Percentiles rank a stretch among this genome's conserved stretches.
Conservation (phyloP, 108 stramenopile species). For the Epipyxis sp. region DNA sequence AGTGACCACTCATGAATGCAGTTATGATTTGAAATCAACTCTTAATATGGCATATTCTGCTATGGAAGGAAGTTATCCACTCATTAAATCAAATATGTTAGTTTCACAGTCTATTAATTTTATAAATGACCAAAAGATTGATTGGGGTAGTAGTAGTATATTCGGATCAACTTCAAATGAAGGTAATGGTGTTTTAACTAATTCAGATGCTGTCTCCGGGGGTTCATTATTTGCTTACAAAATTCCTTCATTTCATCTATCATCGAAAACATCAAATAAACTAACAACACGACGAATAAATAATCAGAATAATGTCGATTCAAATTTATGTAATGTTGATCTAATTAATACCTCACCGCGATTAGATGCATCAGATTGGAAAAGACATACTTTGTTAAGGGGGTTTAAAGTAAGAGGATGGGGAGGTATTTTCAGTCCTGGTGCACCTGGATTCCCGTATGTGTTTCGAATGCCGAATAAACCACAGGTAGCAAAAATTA, state of each 20-base stretch:
- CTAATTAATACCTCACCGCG: conserved; percentile 41
- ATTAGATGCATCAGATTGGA: conserved; percentile 75
- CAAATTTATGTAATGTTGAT: background rate
- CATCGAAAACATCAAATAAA: too few relatives aligned
- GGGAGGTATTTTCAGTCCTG: conserved; percentile 75
- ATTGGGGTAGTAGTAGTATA: background rate
- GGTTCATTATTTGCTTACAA: conserved; percentile 84
- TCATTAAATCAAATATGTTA: background rate
- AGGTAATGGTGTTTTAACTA: too few relatives aligned
- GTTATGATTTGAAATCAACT: conserved; percentile 23
- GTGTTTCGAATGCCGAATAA: conserved; percentile 55
- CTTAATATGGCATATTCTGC: background rate
- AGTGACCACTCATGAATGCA: conserved; percentile 50
- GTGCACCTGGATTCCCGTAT: conserved; percentile 89
- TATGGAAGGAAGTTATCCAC: background rate
- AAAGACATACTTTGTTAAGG: conserved; percentile 70
- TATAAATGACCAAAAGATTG: too few relatives aligned
- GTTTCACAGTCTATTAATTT: too few relatives aligned
- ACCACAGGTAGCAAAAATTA: too few relatives aligned
- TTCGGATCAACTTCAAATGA: background rate
- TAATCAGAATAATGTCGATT: too few relatives aligned
- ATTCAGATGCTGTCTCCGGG: conserved; percentile 43
- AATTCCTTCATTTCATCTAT: conserved; percentile 51
- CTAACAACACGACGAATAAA: too few relatives aligned
- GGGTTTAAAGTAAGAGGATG: conserved; percentile 80